Percentiles rank a stretch among this genome's conserved stretches.
Evolutionary conservation across 2,329 filamentous ascomycete species (phyloP).

Genomic region (Iodosphaeria phyllophila): DNA sequence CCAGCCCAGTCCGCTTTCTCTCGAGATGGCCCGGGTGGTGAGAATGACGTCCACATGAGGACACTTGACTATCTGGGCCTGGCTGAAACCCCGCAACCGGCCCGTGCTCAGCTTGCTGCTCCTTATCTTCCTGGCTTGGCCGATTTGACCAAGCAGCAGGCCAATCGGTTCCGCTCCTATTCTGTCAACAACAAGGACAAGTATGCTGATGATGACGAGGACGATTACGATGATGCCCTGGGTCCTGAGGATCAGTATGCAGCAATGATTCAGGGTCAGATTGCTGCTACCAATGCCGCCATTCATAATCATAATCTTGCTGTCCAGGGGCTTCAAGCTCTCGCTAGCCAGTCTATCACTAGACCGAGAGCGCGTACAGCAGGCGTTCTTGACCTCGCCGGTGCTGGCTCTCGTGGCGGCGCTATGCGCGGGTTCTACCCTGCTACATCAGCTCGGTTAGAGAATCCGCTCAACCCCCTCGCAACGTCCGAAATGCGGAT

Average conservation of each 20-base stretch:
- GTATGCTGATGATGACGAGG: constrained; percentile 77
- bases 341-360: constrained; percentile 64
- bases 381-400: constrained; percentile 57
- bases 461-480: constrained; percentile 60
- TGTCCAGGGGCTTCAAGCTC: constrained; percentile 52
- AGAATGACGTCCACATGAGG: constrained; percentile 73
- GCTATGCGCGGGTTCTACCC: constrained; percentile 57
- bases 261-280: constrained; percentile 40
- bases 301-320: constrained; percentile 88
- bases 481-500: constrained; percentile 57
- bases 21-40: constrained; percentile 62
- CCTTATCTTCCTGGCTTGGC: constrained; percentile 60
- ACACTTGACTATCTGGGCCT: constrained; percentile 92
- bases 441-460: constrained; percentile 50
- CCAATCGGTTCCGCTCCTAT: constrained; percentile 86
- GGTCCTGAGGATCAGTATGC: constrained; percentile 38
- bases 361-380: constrained; percentile 82
- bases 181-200: constrained; percentile 98
- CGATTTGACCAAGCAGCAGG: constrained; percentile 56
- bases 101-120: constrained; percentile 53
- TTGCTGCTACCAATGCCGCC: constrained; percentile 44
- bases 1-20: constrained; percentile 76
- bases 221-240: constrained; percentile 44
- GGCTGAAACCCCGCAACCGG: constrained; percentile 77
- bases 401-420: constrained; percentile 31